phyloP scores from a whole-genome alignment of 106 monocot species.

The Chionographis japonica region DNA sequence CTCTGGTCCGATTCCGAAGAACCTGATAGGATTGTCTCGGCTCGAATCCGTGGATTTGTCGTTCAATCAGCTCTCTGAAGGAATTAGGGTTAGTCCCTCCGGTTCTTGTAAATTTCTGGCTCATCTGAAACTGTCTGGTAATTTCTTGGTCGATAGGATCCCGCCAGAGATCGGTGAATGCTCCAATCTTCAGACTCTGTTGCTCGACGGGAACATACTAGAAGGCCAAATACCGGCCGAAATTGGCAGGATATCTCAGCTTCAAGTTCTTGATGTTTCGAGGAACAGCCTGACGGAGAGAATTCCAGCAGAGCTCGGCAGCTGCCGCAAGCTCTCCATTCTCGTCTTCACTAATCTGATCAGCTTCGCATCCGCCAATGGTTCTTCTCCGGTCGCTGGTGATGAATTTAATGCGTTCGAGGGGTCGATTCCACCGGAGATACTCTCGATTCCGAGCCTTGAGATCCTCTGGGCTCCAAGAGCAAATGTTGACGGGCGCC shows the following conservation, averaged over 20 bases:
- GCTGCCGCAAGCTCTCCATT: constrained; percentile 34
- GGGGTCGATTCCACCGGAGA: constrained; percentile 30
- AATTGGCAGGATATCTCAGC: constrained; percentile 20
- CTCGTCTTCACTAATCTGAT: constrained; percentile 39
- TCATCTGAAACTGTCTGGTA: constrained; percentile 40
- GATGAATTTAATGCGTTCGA: constrained; percentile 57
- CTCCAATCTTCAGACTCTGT: constrained; percentile 25
- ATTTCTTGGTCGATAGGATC: constrained; percentile 38
- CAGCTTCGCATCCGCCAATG: not conserved
- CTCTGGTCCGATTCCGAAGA: constrained; percentile 22
- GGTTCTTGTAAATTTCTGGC: constrained; percentile 23
- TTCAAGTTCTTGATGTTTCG: constrained; percentile 50
- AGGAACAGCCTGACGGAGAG: constrained; percentile 50
- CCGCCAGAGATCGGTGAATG: constrained; percentile 39
- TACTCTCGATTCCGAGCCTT: constrained; percentile 28
- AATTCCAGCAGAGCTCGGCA: constrained; percentile 43
- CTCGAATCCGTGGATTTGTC: constrained; percentile 34
- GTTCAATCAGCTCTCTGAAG: constrained; percentile 30
- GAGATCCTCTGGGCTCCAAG: constrained; percentile 63
- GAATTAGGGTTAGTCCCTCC: constrained; percentile 11
- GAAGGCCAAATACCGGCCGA: constrained; percentile 42
- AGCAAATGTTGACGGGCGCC: constrained; percentile 44
- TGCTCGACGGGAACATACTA: constrained; percentile 40
- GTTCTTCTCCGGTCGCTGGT: not conserved
- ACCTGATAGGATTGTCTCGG: constrained; percentile 9